A percentile compares a stretch with the other conserved stretches of the same genome.
These are phyloP conservation scores for Mediolabrus comicus DNA, from an alignment of 108 stramenopile genomes.

Conservation along the genomic window DNA sequence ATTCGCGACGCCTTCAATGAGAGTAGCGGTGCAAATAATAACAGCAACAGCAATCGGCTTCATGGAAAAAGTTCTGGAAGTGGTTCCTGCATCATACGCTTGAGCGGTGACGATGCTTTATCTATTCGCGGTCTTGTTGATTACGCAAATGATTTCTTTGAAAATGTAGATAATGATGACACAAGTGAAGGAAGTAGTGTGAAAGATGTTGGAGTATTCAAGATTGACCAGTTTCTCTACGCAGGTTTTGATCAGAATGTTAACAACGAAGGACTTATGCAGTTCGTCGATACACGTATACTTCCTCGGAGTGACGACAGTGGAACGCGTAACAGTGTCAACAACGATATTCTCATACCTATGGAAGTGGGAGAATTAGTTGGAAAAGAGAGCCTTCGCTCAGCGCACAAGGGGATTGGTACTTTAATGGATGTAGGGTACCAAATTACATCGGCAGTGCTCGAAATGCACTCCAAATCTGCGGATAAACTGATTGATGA, in stretches of 20 bases:
- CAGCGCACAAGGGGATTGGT: constrained; percentile 33
- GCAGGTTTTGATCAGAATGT: constrained; percentile 41
- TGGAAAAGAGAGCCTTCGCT: constrained; percentile 5
- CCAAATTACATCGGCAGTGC: constrained; percentile 46
- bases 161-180: constrained; percentile 30
- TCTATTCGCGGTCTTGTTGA: constrained; percentile 22
- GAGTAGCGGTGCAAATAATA: background rate
- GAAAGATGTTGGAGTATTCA: constrained; percentile 29
- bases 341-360: constrained; percentile 4
- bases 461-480: constrained; percentile 22
- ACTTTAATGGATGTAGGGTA: constrained; percentile 31
- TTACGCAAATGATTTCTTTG: constrained; percentile 42
- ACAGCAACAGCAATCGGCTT: background rate
- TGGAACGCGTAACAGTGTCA: background rate
- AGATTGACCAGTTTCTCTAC: constrained; percentile 24
- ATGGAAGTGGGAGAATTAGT: constrained; percentile 35
- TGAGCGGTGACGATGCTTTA: constrained; percentile 17
- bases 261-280: constrained; percentile 32
- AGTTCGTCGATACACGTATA: constrained; percentile 27
- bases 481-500: constrained; percentile 37
- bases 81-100: constrained; percentile 31
- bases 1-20: constrained; percentile 22
- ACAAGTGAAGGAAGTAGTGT: background rate
- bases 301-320: background rate
- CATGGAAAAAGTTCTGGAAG: constrained; percentile 32